phyloP scores from a whole-genome alignment of 345 rosid genomes.

The Pseudoturritis turrita region DNA sequence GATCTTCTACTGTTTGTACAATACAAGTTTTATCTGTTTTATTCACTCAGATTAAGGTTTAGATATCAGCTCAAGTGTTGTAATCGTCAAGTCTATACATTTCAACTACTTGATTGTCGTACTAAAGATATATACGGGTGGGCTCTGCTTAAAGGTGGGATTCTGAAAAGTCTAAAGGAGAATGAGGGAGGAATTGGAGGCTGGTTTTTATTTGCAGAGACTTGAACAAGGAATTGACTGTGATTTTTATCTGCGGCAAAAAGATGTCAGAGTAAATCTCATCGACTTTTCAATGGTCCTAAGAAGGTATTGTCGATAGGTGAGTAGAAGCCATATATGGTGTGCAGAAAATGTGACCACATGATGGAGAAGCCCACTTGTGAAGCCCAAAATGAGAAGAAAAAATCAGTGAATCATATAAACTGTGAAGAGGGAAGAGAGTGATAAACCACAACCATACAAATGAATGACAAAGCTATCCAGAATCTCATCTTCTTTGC shows the following conservation, averaged over 20 bases:
- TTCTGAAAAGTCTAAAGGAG: not conserved
- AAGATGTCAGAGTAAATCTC: slow-evolving; percentile 4
- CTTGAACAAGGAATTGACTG: not conserved
- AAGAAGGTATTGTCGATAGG: slow-evolving; percentile 22
- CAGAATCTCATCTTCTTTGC: slow-evolving; percentile 71
- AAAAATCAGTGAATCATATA: slow-evolving; percentile 17
- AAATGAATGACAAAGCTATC: slow-evolving; percentile 55
- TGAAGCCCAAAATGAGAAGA: slow-evolving; percentile 32
- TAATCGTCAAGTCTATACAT: not conserved
- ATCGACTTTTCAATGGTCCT: slow-evolving; percentile 10
- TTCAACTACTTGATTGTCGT: not conserved
- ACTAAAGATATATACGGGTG: not conserved
- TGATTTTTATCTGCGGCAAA: slow-evolving; percentile 16
- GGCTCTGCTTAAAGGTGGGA: too few species aligned
- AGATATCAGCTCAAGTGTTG: not conserved
- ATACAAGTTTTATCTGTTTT: not conserved
- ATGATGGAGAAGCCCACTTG: slow-evolving; percentile 30
- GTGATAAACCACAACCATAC: slow-evolving; percentile 32
- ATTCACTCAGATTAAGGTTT: not conserved
- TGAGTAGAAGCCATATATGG: slow-evolving; percentile 40
- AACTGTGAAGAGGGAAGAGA: slow-evolving; percentile 25
- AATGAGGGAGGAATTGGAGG: not conserved
- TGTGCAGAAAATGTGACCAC: slow-evolving; percentile 28
- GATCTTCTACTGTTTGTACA: too few species aligned
- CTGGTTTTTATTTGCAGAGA: not conserved